Evolutionary conservation across 305 asterid genomes (phyloP).

Genomic region (Rubia tinctorum): DNA sequence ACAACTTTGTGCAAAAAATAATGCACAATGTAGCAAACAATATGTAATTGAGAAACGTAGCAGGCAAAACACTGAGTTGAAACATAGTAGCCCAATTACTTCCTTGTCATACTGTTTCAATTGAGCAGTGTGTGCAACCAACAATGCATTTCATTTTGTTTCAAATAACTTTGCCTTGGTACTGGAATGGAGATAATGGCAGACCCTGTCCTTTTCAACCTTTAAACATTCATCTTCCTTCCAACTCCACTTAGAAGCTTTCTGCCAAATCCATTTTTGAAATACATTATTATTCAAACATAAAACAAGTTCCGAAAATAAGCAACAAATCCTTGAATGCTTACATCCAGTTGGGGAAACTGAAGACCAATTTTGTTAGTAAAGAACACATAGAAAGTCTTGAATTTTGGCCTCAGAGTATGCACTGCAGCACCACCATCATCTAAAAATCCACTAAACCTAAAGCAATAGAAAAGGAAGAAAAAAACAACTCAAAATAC

Average conservation of each 20-base stretch:
- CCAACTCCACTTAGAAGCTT: constrained; percentile 68
- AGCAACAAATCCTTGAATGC: neutral
- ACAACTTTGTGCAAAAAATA: no score
- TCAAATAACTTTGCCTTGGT: no score
- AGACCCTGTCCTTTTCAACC: no score
- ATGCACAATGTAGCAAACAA: no score
- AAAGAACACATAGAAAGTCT: constrained; percentile 56
- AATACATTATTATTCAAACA: constrained; percentile 6
- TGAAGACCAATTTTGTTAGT: constrained; percentile 49
- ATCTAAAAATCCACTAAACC: constrained; percentile 70
- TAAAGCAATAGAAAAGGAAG: constrained; percentile 10
- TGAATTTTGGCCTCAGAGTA: constrained; percentile 58
- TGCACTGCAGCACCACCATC: constrained; percentile 87
- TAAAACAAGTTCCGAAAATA: neutral
- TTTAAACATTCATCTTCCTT: constrained; percentile 20
- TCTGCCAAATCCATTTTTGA: constrained; percentile 34
- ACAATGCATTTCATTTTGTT: no score
- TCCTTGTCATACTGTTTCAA: no score
- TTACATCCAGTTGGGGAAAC: constrained; percentile 68
- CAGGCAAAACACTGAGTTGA: no score
- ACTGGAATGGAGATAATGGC: no score
- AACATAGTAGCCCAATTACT: no score
- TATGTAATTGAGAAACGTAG: no score
- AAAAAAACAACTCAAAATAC: neutral
- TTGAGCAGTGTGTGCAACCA: no score